Conservation (phyloP, 2,329 filamentous ascomycete species). For the Tolypocladium pustulatum region DNA sequence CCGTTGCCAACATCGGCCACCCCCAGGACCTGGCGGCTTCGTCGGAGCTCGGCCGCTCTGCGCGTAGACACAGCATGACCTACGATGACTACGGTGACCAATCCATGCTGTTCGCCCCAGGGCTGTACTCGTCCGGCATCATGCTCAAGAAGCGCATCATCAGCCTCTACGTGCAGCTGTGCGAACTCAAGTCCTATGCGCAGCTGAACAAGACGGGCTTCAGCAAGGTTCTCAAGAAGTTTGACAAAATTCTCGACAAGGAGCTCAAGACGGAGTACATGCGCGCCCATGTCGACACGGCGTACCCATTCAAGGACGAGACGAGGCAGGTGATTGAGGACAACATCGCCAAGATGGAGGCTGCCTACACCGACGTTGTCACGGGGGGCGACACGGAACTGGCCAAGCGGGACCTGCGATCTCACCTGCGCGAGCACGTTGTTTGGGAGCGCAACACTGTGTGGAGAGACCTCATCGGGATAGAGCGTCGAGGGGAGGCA, state of each 20-base stretch:
- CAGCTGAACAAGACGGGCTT: conserved; percentile 97
- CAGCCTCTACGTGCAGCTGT: conserved; percentile 79
- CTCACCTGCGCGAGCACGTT: conserved; percentile 90
- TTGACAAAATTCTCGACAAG: conserved; percentile 88
- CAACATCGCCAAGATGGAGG: conserved; percentile 65
- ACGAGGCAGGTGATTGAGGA: conserved; percentile 63
- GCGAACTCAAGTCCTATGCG: conserved; percentile 90
- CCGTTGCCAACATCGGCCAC: conserved; percentile 23
- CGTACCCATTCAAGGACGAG: conserved; percentile 69
- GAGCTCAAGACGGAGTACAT: conserved; percentile 72
- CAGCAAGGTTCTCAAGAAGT: conserved; percentile 94
- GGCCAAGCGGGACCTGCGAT: conserved; percentile 75
- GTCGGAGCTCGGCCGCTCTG: conserved; percentile 45
- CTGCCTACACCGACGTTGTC: conserved; percentile 69
- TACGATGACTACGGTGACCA: conserved; percentile 76
- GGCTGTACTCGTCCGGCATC: conserved; percentile 56
- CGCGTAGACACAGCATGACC: conserved; percentile 52
- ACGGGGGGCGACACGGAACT: conserved; percentile 68
- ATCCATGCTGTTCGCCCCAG: conserved; percentile 52
- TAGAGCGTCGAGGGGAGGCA: conserved; percentile 89
- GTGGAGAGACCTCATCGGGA: conserved; percentile 97
- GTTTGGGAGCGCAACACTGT: conserved; percentile 99
- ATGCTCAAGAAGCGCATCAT: conserved; percentile 89
- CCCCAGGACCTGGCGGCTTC: conserved; percentile 51
- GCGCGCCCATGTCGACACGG: conserved; percentile 58